phyloP scores from a whole-genome alignment of 768 basidiomycete species.

The Boletus insuetus region DNA sequence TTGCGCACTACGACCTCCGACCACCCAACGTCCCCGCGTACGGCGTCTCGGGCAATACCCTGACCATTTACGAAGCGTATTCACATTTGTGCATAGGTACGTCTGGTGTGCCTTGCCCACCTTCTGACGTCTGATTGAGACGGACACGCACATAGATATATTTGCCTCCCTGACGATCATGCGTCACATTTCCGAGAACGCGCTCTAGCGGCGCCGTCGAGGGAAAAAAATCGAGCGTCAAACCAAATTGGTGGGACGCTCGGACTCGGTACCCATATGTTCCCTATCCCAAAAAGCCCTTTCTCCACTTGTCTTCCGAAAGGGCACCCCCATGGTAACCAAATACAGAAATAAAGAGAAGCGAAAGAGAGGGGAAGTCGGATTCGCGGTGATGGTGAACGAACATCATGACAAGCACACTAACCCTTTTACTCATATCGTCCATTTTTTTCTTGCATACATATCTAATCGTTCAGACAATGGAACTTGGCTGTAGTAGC shows the following conservation, averaged over 20 bases:
- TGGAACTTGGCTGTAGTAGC: background rate
- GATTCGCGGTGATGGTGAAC: background rate
- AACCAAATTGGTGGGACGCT: background rate
- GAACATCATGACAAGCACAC: slow-evolving; percentile 7
- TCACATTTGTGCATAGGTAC: slow-evolving; percentile 52
- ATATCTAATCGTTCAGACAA: background rate
- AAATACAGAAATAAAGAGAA: background rate
- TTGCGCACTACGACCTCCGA: slow-evolving; percentile 67
- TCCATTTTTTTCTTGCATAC: background rate
- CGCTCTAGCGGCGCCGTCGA: slow-evolving; percentile 30
- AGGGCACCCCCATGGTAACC: background rate
- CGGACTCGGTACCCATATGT: background rate
- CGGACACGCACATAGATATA: slow-evolving; percentile 40
- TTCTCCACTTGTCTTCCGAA: background rate
- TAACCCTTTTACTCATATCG: background rate
- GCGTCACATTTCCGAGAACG: slow-evolving; percentile 57
- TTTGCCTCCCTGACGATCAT: slow-evolving; percentile 60
- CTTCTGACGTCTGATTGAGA: slow-evolving; percentile 6
- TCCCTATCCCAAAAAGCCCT: slow-evolving; percentile 8
- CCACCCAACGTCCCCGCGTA: slow-evolving; percentile 53
- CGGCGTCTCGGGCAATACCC: slow-evolving; percentile 58
- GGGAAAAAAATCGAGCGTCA: background rate
- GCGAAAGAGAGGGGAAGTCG: background rate
- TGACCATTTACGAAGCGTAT: slow-evolving; percentile 58
- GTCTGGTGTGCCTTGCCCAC: slow-evolving; percentile 11